Conservation (phyloP, 2,329 filamentous ascomycete genomes). For the Nemania sp. region DNA sequence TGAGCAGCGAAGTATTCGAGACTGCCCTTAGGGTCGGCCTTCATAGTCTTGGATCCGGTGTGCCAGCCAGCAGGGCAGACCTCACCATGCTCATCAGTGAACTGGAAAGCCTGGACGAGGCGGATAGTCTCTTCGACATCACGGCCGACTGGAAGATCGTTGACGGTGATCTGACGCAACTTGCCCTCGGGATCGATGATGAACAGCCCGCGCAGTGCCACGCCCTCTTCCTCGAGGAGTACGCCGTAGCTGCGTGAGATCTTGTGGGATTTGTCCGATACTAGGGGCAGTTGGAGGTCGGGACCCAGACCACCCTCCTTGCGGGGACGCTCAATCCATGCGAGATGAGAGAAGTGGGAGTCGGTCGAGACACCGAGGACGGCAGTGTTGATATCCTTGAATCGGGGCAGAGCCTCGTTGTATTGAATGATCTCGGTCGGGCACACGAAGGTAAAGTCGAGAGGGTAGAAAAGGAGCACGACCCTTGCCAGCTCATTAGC, state of each 20-base stretch:
- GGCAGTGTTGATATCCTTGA: slow-evolving; percentile 59
- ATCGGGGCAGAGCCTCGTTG: slow-evolving; percentile 63
- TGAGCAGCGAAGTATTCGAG: slow-evolving; percentile 50
- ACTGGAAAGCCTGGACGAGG: slow-evolving; percentile 75
- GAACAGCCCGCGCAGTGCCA: slow-evolving; percentile 66
- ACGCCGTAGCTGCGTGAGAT: slow-evolving; percentile 66
- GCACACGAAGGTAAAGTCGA: slow-evolving; percentile 71
- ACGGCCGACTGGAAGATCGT: slow-evolving; percentile 66
- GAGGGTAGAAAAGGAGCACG: slow-evolving; percentile 67
- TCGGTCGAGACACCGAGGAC: slow-evolving; percentile 66
- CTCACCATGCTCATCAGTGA: slow-evolving; percentile 82
- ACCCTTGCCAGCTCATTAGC: slow-evolving; percentile 48
- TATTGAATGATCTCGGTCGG: slow-evolving; percentile 68
- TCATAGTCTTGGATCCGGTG: slow-evolving; percentile 52
- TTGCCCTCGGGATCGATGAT: slow-evolving; percentile 66
- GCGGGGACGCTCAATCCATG: slow-evolving; percentile 61
- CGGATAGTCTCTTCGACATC: slow-evolving; percentile 66
- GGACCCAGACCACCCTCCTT: slow-evolving; percentile 65
- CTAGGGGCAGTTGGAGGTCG: slow-evolving; percentile 61
- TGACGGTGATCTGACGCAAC: slow-evolving; percentile 66
- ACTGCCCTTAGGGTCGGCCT: slow-evolving; percentile 55
- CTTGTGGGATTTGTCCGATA: slow-evolving; percentile 64
- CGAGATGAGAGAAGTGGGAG: slow-evolving; percentile 59
- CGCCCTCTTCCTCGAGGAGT: slow-evolving; percentile 64
- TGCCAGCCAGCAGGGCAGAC: slow-evolving; percentile 62